These are phyloP conservation scores for Botryobasidium botryosum DNA, from an alignment of 768 basidiomycete species.

Conservation along the genomic window DNA sequence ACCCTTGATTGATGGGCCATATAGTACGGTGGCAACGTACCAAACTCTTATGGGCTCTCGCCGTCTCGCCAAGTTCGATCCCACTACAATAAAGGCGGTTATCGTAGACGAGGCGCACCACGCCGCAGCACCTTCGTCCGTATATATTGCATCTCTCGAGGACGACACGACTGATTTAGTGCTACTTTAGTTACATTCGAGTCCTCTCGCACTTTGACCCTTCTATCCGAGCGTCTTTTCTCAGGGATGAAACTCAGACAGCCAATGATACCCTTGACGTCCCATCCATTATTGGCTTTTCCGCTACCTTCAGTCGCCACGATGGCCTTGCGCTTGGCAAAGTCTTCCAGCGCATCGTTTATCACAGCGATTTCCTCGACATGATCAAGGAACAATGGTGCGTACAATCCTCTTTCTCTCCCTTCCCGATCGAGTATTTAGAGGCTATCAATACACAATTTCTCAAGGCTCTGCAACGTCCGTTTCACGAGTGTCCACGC, in stretches of 20 bases:
- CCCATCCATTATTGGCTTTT: slow-evolving; percentile 74
- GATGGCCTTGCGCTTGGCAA: slow-evolving; percentile 79
- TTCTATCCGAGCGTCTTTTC: slow-evolving; percentile 6
- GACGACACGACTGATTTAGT: background rate
- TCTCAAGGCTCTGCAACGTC: slow-evolving; percentile 60
- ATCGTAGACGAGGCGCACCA: slow-evolving; percentile 93
- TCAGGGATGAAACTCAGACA: slow-evolving; percentile 29
- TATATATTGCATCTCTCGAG: slow-evolving; percentile 4
- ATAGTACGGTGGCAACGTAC: slow-evolving; percentile 74
- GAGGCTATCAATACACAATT: background rate
- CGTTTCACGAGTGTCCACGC: slow-evolving; percentile 73
- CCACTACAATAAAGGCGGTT: slow-evolving; percentile 46
- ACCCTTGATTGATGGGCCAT: background rate
- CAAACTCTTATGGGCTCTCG: slow-evolving; percentile 56
- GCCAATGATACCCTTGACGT: slow-evolving; percentile 20
- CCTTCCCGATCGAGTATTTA: background rate
- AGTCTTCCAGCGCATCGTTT: slow-evolving; percentile 83
- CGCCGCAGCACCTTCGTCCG: slow-evolving; percentile 78
- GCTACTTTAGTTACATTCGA: slow-evolving; percentile 44
- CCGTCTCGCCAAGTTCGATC: slow-evolving; percentile 61
- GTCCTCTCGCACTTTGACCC: slow-evolving; percentile 72
- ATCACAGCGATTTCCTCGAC: slow-evolving; percentile 74
- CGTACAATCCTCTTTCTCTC: slow-evolving; percentile 8
- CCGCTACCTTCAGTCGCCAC: slow-evolving; percentile 85
- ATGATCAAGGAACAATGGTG: slow-evolving; percentile 90